Percentiles rank a stretch among this genome's conserved stretches.
These are phyloP conservation scores for Phialophora tarda DNA, from an alignment of 2,329 filamentous ascomycete genomes.

Conservation along the genomic window DNA sequence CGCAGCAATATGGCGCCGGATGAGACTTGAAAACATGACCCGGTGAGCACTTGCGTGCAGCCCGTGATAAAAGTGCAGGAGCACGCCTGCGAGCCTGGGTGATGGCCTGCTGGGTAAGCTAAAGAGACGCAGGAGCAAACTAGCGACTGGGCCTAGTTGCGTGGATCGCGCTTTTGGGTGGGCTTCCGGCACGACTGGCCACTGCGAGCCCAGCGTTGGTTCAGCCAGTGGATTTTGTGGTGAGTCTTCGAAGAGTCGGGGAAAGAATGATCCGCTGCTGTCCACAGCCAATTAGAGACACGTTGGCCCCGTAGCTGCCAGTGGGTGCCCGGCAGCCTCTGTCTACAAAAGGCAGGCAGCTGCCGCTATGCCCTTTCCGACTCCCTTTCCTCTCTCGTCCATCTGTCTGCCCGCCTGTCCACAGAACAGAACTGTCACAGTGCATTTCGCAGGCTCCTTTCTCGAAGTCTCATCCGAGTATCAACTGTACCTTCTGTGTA, in stretches of 20 bases:
- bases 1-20: background rate
- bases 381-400: slow-evolving; percentile 39
- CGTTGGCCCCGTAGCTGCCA: slow-evolving; percentile 19
- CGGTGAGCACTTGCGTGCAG: slow-evolving; percentile 20
- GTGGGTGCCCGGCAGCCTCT: slow-evolving; percentile 24
- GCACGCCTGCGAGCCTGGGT: background rate
- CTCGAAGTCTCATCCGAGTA: background rate
- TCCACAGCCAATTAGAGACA: slow-evolving; percentile 16
- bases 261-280: slow-evolving; percentile 34
- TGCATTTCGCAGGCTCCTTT: background rate
- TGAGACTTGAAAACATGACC: background rate
- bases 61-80: slow-evolving; percentile 5
- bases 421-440: background rate
- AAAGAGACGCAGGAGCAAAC: slow-evolving; percentile 18
- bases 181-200: slow-evolving; percentile 8
- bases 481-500: background rate
- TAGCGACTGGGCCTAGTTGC: slow-evolving; percentile 15
- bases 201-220: slow-evolving; percentile 11
- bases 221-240: slow-evolving; percentile 9
- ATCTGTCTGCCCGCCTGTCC: slow-evolving; percentile 23
- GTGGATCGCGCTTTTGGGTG: slow-evolving; percentile 6
- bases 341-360: slow-evolving; percentile 38
- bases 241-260: slow-evolving; percentile 25
- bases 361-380: slow-evolving; percentile 39
- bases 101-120: slow-evolving; percentile 18